phyloP scores from a whole-genome alignment of 2,329 filamentous ascomycete species.

The Penicillium psychrosexuale region DNA sequence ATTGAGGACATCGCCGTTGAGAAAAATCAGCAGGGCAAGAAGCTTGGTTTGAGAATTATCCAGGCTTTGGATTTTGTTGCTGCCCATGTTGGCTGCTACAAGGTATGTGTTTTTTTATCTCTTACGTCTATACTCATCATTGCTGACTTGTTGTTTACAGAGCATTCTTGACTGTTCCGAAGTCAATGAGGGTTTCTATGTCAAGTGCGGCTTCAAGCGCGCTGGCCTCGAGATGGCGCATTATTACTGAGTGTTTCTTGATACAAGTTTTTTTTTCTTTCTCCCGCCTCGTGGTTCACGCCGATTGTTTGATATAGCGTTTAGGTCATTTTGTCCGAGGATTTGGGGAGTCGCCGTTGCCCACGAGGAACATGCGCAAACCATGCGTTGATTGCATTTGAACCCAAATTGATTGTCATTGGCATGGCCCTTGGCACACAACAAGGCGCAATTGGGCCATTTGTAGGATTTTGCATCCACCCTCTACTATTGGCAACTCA shows the following conservation, averaged over 20 bases:
- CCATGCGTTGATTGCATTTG: not conserved
- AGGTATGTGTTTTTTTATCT: conserved; percentile 47
- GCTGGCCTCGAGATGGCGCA: conserved; percentile 96
- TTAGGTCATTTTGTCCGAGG: conserved; percentile 13
- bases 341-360: conserved; percentile 7
- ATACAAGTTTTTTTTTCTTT: not conserved
- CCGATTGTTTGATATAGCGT: conserved; percentile 13
- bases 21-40: conserved; percentile 96
- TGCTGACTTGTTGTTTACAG: conserved; percentile 43
- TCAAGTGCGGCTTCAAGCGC: conserved; percentile 93
- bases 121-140: not conserved
- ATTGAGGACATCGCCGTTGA: conserved; percentile 97
- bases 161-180: conserved; percentile 95
- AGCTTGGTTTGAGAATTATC: conserved; percentile 86
- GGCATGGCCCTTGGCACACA: not conserved
- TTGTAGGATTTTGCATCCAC: not conserved
- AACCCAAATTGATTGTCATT: not conserved
- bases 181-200: conserved; percentile 93
- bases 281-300: not conserved
- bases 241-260: conserved; percentile 59
- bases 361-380: not conserved
- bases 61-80: conserved; percentile 89
- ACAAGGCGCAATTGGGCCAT: not conserved
- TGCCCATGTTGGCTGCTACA: conserved; percentile 88
- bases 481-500: not conserved